Base-by-base conservation (phyloP, 2,329 filamentous ascomycete species). In the Cryphonectria naterciae region DNA sequence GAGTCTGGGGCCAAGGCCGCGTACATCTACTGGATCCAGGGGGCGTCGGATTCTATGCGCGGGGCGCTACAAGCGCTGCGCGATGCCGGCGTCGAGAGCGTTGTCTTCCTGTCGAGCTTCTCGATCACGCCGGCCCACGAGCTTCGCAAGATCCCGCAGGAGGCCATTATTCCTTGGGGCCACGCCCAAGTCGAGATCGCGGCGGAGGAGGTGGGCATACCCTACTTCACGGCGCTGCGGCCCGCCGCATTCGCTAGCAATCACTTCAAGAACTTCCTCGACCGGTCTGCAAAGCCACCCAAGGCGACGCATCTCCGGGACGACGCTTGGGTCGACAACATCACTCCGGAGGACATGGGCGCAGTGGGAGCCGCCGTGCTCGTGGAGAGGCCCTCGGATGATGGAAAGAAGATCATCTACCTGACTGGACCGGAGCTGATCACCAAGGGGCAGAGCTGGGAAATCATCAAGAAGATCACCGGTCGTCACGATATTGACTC, bases 231-330 rank as follows among this genome's bases (percentile, higher is more conserved):
- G 2, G 80, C 81, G 0, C 69, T 85, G 0, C 78, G 85, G 10
- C 83, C 84, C 0, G 83, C 77, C 1, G 79, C 68, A 13, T 87
- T 87, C 71, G 81, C 80, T 15, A 85, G 76, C 17, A 87, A 87
- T 71, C 39, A 78, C 25, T 43, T 79, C 37, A 70, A 60, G 17
- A 41, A 68, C 25, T 25, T 3, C 17, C 61, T 66, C 4, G 65
- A 70, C 28, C 67, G 25, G n/a, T 62, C 56, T 11, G 41, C 17
- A 22, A 70, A 60, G 0, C 76, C 74, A 67, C 78, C 77, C 61
- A 76, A 74, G 67, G 60, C 68, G 10, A 76, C 73, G 5, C 78
- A 83, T 22, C 39, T 71, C 4, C 73, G 70, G 0, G 79, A 78
- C 0, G 75, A 81, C 13, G 78, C 83, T 19, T 77, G 76, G 52